Evolutionary conservation across 768 basidiomycete species (phyloP), one percentile per base, ranked within the genome.

Genomic region (Lactarius vividus): DNA sequence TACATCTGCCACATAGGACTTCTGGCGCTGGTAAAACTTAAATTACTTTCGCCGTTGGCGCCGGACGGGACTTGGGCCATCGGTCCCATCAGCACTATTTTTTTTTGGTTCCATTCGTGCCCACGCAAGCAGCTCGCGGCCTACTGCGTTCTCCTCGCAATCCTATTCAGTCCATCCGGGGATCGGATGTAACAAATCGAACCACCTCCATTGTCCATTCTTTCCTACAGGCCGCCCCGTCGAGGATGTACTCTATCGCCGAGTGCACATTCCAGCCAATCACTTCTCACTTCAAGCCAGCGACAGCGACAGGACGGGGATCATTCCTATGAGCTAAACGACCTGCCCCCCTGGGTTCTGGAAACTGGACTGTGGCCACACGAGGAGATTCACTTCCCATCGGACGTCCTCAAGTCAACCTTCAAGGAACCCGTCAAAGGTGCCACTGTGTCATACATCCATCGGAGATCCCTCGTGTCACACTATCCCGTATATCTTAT

Each of bases 391-490:
- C 46, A 28, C 37, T 26, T 23, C 54, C 54, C n/a, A 35, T 37
- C n/a, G 18, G 26, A 53, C 33, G 60, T 52, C 57, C 33, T 57
- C 59, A 44, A 55, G 39, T 23, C 63, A 59, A 26, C 63, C 31
- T 31, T 35, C 59, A 53, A 61, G 67, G 60, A 68, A 65, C 59
- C 64, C 59, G 61, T 61, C 57, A 28, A 31, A 57, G 16, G 56
- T 44, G 49, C 31, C 55, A 52, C 55, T 63, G 35, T 37, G 42
- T 42, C 40, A 61, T 62, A 57, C 61, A 33, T 40, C n/a, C 2
- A 44, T 56, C 67, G 59, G 60, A 67, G 64, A 67, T 69, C 67
- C 29, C 57, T 66, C 59, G 57, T 66, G 60, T 66, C 31, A 59
- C 67, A 69, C 62, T 59, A 10, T 66, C 57, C 65, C 33, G 55